Evolutionary conservation across 148 eudicot species (phyloP), one percentile per base, ranked within the genome.

Genomic region (Dianthus caryophyllus): DNA sequence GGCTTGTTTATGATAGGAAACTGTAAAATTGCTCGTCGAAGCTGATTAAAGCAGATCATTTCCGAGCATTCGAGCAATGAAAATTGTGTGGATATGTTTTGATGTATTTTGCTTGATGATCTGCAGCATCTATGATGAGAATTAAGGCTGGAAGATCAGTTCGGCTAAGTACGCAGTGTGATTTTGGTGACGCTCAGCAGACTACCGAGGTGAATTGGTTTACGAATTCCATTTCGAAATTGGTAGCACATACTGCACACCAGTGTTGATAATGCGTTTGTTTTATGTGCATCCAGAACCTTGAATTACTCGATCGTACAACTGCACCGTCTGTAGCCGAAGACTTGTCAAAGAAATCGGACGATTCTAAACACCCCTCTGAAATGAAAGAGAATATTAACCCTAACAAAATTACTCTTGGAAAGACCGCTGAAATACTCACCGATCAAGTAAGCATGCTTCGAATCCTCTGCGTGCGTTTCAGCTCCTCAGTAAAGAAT

Each of bases 111-210:
- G 5, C n/a, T 20, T 25, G 0, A 1, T 58, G 2, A 57, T 46
- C 20, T 83, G 77, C 89, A 94, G 99, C 99, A 58, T 81, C 83
- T 77, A 90, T 88, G 93, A 72, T 83, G 70, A 86, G 80, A 81
- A 86, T 94, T 39, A 94, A 84, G 83, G 71, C 87, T 20, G 73
- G 73, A 39, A 82, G 97, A 80, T 67, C 84, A 53, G 83, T 84
- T 76, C 85, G 83, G 69, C 69, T 82, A 47, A 84, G 78, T 43
- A 88, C 70, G 75, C 73, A 83, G 55, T 85, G 96, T 62, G 88
- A 90, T 72, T 94, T 90, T 43, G 71, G 75, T 17, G 84, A 86
- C 57, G 78, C 83, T 2, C 87, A 81, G 47, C 71, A 81, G 68
- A 22, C 44, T 50, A 38, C 76, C 9, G 79, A 82, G 88, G 90